These are phyloP conservation scores for Kodamaea plutei DNA, from an alignment of 1,139 yeast species.

Conservation along the genomic window DNA sequence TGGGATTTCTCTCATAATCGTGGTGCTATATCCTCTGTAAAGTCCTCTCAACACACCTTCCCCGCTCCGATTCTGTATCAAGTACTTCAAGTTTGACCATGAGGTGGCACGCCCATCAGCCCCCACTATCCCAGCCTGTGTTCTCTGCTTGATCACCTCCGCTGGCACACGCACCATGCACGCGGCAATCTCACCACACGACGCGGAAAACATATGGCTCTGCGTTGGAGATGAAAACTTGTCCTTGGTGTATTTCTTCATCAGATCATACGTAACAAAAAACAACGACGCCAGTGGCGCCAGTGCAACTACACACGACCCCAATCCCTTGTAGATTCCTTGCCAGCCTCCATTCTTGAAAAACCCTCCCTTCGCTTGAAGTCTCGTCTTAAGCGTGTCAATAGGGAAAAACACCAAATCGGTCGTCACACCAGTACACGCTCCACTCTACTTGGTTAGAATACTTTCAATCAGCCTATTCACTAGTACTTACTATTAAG, in stretches of 20 bases:
- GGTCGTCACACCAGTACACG: conserved; percentile 93
- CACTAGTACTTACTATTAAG: conserved; percentile 25
- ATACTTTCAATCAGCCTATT: no score
- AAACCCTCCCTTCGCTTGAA: conserved; percentile 95
- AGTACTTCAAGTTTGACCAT: conserved; percentile 59
- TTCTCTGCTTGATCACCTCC: conserved; percentile 90
- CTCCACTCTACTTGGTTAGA: conserved; percentile 62
- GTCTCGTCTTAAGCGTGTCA: conserved; percentile 87
- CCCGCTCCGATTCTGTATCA: conserved; percentile 56
- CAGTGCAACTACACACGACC: conserved; percentile 89
- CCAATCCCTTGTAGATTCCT: conserved; percentile 88
- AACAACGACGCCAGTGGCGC: conserved; percentile 93
- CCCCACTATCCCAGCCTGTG: conserved; percentile 61
- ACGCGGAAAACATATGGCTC: conserved; percentile 81
- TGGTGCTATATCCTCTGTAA: conserved; percentile 90
- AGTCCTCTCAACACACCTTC: conserved; percentile 77
- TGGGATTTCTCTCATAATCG: conserved; percentile 92
- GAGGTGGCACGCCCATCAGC: conserved; percentile 55
- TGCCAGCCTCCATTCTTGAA: conserved; percentile 87
- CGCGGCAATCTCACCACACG: conserved; percentile 88
- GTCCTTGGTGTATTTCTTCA: conserved; percentile 52
- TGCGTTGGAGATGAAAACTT: conserved; percentile 33
- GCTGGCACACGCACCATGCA: conserved; percentile 95
- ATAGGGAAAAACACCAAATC: conserved; percentile 94
- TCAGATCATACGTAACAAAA: conserved; percentile 81